Base-by-base conservation (phyloP, 495 filamentous ascomycete genomes). In the Lentithecium fluviatile region DNA sequence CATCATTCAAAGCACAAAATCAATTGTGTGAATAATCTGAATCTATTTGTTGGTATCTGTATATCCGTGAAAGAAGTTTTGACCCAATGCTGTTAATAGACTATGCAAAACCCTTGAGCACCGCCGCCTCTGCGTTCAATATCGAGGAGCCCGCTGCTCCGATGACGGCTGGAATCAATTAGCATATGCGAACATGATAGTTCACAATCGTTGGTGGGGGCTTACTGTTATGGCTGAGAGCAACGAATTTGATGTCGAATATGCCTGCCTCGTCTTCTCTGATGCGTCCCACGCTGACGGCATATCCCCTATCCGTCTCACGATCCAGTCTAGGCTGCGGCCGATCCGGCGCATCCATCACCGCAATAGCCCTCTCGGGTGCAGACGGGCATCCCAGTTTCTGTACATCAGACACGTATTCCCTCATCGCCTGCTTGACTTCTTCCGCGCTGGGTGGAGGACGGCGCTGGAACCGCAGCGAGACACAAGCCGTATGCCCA, bases 71-170 rank as follows among this genome's bases (percentile, higher is more conserved):
- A 32, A 32, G 29, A 3, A 32, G 34, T n/a, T 52, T 29, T 52
- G 38, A 25, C 5, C 20, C 23, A 2, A 25, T 12, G 19, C 10
- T 26, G 40, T 42, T 23, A 36, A 24, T 6, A 19, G 4, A n/a
- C 11, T 56, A 76, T 2, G 69, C 60, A 58, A 66, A 89, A 8
- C 92, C 94, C 77, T 91, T 95, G 49, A 96, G 81, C 23, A 96
- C 84, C 36, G 93, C 92, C 34, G 91, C 90, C 73, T 97, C 94
- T 12, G 91, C 90, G 72, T 97, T 97, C 56, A 98, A 75, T 71
- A 97, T 95, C 15, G 90, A 95, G 8, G 89, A 94, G 32, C 94
- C 94, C 10, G 94, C 91, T 37, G 94, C 94, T 65, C 92, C 93
- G 70, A 98, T 92, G 43, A 98, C 86, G 45, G 92, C 85, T 87